phyloP scores from a whole-genome alignment of 2,329 filamentous ascomycete genomes.

The Apiospora sp. region DNA sequence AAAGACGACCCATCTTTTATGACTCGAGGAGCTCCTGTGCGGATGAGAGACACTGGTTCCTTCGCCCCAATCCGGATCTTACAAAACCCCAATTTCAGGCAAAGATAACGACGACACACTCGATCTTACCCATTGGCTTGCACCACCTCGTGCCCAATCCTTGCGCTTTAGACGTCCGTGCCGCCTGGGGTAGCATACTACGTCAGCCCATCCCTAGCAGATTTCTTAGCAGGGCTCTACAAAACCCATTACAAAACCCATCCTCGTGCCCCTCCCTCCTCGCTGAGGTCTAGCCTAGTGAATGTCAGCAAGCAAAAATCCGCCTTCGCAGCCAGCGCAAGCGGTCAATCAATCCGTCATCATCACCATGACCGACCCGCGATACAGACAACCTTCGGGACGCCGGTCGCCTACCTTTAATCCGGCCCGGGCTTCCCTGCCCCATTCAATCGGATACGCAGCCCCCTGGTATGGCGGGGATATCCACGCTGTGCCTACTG shows the following conservation, averaged over 20 bases:
- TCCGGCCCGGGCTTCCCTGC: constrained; percentile 62
- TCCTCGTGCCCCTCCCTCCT: constrained; percentile 1
- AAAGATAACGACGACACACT: constrained; percentile 14
- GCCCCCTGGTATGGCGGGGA: constrained; percentile 55
- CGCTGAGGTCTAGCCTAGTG: background rate
- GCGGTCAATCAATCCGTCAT: constrained; percentile 9
- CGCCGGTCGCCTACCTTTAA: constrained; percentile 55
- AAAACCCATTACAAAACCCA: constrained; percentile 17
- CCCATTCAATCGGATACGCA: constrained; percentile 59
- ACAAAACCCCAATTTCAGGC: constrained; percentile 1
- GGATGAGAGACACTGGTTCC: constrained; percentile 14
- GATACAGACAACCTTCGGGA: constrained; percentile 51
- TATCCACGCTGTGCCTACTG: constrained; percentile 59
- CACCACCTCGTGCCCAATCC: constrained; percentile 5
- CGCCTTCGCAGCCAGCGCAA: background rate
- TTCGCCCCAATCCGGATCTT: constrained; percentile 9
- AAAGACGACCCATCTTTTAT: constrained; percentile 6
- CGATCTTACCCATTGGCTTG: constrained; percentile 6
- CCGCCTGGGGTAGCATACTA: constrained; percentile 15
- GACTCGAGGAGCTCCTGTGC: constrained; percentile 8
- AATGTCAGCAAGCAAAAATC: constrained; percentile 13
- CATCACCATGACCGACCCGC: constrained; percentile 54
- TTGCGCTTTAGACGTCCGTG: constrained; percentile 12
- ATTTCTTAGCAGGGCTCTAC: background rate
- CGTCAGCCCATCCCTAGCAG: constrained; percentile 21